Conservation (phyloP, 768 basidiomycete genomes). For the Phanerodontia chrysosporium region DNA sequence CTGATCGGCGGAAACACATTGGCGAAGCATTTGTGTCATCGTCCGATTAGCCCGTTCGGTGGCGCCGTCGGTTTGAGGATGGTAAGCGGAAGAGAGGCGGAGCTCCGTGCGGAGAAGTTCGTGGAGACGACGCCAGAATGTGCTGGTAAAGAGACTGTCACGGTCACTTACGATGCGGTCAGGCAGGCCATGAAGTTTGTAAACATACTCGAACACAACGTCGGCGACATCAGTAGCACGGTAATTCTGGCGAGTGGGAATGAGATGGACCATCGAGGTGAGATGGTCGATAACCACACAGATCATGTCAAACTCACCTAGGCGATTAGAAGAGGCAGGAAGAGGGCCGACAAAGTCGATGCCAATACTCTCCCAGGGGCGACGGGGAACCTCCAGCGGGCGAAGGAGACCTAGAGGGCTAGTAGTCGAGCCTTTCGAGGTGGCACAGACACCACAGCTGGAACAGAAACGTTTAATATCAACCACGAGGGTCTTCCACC, state of each 20-base stretch:
- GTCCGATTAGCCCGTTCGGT: conserved; percentile 15
- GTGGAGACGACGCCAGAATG: conserved; percentile 29
- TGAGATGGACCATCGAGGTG: conserved; percentile 19
- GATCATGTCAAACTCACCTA: conserved; percentile 25
- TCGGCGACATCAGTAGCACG: conserved; percentile 17
- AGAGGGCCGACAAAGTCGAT: conserved; percentile 39
- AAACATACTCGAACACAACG: conserved; percentile 16
- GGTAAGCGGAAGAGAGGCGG: conserved; percentile 26
- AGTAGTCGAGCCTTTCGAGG: not conserved
- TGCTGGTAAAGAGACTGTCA: conserved; percentile 31
- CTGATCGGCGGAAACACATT: conserved; percentile 12
- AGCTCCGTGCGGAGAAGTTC: conserved; percentile 18
- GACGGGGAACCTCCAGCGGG: conserved; percentile 22
- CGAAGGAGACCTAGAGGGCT: conserved; percentile 11
- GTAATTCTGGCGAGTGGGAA: conserved; percentile 9
- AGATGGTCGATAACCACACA: conserved; percentile 21
- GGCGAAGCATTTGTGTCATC: conserved; percentile 13
- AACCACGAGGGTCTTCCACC: conserved; percentile 27
- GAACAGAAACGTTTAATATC: conserved; percentile 17
- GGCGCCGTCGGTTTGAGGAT: conserved; percentile 30
- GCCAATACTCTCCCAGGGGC: conserved; percentile 34
- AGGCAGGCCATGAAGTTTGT: conserved; percentile 21
- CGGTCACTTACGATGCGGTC: conserved; percentile 25
- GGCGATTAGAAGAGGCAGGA: conserved; percentile 20
- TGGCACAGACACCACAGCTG: not conserved